Conservation (phyloP, 441 rosid species). For the Gossypium davidsonii region DNA sequence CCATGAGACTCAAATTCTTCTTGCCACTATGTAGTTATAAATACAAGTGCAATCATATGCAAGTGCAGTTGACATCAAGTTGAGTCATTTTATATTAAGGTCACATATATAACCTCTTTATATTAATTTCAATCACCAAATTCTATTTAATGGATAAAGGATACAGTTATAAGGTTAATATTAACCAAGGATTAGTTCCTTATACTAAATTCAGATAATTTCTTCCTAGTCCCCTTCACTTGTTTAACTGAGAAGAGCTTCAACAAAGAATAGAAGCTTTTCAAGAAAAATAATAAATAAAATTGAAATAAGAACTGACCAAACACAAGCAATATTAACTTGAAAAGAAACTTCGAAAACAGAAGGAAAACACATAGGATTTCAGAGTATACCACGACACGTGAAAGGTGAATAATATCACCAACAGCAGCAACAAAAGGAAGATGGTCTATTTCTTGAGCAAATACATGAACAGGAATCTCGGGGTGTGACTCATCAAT, state of each 20-base stretch:
- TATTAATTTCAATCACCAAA: too few relatives aligned
- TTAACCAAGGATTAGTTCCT: background rate
- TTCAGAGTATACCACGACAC: slow-evolving; percentile 34
- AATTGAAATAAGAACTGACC: background rate
- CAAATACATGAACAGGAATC: slow-evolving; percentile 42
- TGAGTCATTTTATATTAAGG: background rate
- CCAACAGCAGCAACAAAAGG: slow-evolving; percentile 42
- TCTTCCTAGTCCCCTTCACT: too few relatives aligned
- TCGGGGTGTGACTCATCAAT: slow-evolving; percentile 44
- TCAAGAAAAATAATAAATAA: background rate
- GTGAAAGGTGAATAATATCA: slow-evolving; percentile 46
- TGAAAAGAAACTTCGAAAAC: background rate
- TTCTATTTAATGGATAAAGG: too few relatives aligned
- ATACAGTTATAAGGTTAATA: background rate
- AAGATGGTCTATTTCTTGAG: slow-evolving; percentile 27
- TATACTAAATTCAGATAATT: background rate
- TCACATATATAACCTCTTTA: too few relatives aligned
- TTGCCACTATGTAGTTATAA: background rate
- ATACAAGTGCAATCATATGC: background rate
- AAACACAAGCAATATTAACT: background rate
- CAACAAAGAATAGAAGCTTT: background rate
- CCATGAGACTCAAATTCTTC: background rate
- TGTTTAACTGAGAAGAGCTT: too few relatives aligned
- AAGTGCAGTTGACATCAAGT: background rate
- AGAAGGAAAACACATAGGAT: background rate